Evolutionary conservation across 1,139 yeast genomes (phyloP).

Genomic region (Ashbya aceris): DNA sequence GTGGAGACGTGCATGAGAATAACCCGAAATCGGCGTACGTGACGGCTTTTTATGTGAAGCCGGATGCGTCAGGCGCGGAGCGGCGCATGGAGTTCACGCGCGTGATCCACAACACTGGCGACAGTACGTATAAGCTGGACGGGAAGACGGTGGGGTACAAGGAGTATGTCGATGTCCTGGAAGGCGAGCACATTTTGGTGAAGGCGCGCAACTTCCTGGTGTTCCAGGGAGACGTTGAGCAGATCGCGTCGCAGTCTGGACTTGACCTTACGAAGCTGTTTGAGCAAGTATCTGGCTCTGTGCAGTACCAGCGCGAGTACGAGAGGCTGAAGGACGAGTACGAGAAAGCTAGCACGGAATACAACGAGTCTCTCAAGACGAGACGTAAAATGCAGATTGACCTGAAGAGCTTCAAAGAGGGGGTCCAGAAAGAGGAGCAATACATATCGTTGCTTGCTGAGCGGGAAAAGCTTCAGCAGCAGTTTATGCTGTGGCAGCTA

Average conservation of each 20-base stretch:
- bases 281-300: conserved; percentile 79
- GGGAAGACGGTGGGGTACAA: conserved; percentile 51
- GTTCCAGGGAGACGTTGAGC: conserved; percentile 95
- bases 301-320: conserved; percentile 57
- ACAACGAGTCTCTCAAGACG: conserved; percentile 58
- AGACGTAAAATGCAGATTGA: conserved; percentile 70
- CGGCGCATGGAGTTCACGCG: conserved; percentile 34
- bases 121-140: conserved; percentile 64
- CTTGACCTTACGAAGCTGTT: conserved; percentile 61
- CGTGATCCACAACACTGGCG: conserved; percentile 45
- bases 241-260: conserved; percentile 83
- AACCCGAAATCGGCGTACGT: conserved; percentile 63
- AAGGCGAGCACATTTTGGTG: conserved; percentile 74
- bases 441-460: conserved; percentile 51
- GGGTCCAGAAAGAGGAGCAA: conserved; percentile 60
- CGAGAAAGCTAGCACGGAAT: conserved; percentile 56
- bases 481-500: conserved; percentile 54
- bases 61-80: conserved; percentile 22
- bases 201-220: conserved; percentile 89
- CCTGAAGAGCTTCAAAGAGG: conserved; percentile 70
- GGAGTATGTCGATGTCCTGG: conserved; percentile 58
- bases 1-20: conserved; percentile 19
- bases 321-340: conserved; percentile 57
- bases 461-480: conserved; percentile 39
- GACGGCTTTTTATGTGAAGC: conserved; percentile 62